Evolutionary conservation across 371 early-diverging fungal genomes (phyloP).

Genomic region (Lichtheimia hyalospora): DNA sequence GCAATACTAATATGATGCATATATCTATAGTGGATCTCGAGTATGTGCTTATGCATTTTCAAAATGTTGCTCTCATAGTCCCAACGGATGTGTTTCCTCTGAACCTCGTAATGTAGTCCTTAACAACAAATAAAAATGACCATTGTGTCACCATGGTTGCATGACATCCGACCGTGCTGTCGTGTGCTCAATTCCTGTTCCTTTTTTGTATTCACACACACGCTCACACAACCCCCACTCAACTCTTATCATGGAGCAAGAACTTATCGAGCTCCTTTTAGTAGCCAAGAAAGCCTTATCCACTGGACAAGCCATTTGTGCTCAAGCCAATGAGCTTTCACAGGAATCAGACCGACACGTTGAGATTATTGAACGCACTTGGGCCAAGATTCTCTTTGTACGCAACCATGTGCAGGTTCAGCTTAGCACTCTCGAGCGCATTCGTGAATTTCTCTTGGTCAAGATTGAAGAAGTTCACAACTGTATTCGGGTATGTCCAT

Average conservation of each 20-base stretch:
- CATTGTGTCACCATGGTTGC: not conserved
- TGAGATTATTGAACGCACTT: constrained; percentile 38
- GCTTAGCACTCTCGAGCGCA: constrained; percentile 28
- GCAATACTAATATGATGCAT: no score
- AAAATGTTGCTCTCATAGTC: constrained; percentile 8
- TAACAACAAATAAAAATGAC: not conserved
- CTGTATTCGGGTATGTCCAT: constrained; percentile 26
- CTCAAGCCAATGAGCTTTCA: constrained; percentile 33
- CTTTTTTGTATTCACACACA: not conserved
- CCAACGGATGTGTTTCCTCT: constrained; percentile 11
- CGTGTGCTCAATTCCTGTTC: not conserved
- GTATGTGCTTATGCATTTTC: constrained; percentile 13
- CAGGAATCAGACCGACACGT: constrained; percentile 35
- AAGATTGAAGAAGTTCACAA: constrained; percentile 24
- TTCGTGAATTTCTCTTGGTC: constrained; percentile 31
- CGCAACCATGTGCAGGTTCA: constrained; percentile 42
- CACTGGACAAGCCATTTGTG: constrained; percentile 41
- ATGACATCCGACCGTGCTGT: not conserved
- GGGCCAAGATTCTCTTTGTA: constrained; percentile 42
- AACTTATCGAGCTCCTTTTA: constrained; percentile 40
- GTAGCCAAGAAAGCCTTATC: constrained; percentile 43
- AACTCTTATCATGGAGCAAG: constrained; percentile 41
- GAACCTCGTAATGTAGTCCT: constrained; percentile 1
- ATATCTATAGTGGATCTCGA: constrained; percentile 5
- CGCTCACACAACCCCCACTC: no score